These are phyloP conservation scores for Amphirosellinia nigrospora DNA, from an alignment of 495 filamentous ascomycete species.

Conservation along the genomic window DNA sequence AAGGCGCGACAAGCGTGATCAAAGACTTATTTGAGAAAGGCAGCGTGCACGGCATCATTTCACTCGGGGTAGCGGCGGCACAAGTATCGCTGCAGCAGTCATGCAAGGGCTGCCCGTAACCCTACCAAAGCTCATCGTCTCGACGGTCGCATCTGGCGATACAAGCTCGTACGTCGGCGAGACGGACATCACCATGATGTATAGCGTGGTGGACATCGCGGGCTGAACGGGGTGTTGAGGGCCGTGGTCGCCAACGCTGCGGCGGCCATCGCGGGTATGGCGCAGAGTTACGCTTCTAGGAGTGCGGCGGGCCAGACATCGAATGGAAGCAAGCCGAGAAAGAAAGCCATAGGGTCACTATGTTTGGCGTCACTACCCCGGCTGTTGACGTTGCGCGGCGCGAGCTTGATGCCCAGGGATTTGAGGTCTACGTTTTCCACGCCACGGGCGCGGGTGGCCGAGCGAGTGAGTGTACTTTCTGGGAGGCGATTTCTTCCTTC, in stretches of 20 bases:
- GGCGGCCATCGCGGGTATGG: conserved; percentile 63
- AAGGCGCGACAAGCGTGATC: conserved; percentile 45
- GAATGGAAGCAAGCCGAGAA: neutral
- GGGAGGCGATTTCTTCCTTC: neutral
- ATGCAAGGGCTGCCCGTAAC: conserved; percentile 68
- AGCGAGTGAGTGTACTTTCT: conserved; percentile 41
- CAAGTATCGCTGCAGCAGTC: conserved; percentile 58
- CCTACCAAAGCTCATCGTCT: conserved; percentile 73
- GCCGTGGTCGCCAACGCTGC: conserved; percentile 66
- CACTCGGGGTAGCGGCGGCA: conserved; percentile 66
- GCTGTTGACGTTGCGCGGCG: conserved; percentile 57
- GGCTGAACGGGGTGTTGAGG: conserved; percentile 62
- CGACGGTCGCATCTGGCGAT: conserved; percentile 69
- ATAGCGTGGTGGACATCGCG: conserved; percentile 72
- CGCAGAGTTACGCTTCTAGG: conserved; percentile 47
- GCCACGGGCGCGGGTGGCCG: conserved; percentile 70
- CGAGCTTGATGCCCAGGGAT: conserved; percentile 47
- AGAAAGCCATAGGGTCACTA: conserved; percentile 62
- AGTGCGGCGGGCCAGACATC: neutral
- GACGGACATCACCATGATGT: conserved; percentile 73
- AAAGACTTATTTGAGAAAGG: conserved; percentile 37
- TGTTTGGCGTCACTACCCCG: conserved; percentile 78
- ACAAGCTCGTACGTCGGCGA: conserved; percentile 64
- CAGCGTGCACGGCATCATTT: conserved; percentile 60
- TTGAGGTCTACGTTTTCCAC: conserved; percentile 71